phyloP scores from a whole-genome alignment of 2,329 filamentous ascomycete species.

The Fusarium sp. region DNA sequence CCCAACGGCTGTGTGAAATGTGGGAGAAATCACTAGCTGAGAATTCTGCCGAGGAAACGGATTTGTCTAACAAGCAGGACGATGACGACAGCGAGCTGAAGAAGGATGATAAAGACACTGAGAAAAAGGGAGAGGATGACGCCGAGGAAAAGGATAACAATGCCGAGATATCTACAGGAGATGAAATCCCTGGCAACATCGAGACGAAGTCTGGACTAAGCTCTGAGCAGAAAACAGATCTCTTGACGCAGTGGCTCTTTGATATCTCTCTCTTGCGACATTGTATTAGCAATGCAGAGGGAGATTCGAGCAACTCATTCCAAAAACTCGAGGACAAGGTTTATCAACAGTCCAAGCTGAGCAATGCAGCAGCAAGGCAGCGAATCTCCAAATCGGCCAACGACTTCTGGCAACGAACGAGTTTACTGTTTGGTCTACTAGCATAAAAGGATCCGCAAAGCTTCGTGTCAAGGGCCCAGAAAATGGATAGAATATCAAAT shows the following conservation, averaged over 20 bases:
- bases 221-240: conserved; percentile 55
- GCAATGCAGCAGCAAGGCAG: conserved; percentile 59
- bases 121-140: conserved; percentile 20
- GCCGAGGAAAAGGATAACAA: conserved; percentile 13
- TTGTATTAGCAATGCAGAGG: conserved; percentile 54
- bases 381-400: conserved; percentile 72
- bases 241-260: conserved; percentile 71
- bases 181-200: background rate
- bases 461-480: background rate
- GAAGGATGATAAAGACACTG: conserved; percentile 14
- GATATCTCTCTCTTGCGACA: conserved; percentile 65
- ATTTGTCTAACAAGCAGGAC: conserved; percentile 16
- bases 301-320: conserved; percentile 48
- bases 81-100: background rate
- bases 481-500: background rate
- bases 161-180: conserved; percentile 16
- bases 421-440: conserved; percentile 83
- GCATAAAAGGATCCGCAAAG: conserved; percentile 49
- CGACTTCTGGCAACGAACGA: conserved; percentile 87
- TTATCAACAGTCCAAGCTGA: conserved; percentile 60
- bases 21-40: conserved; percentile 61
- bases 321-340: conserved; percentile 61
- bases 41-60: conserved; percentile 32
- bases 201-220: conserved; percentile 8
- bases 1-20: conserved; percentile 60